Base-by-base conservation (phyloP, 148 eudicot species). In the Mesembryanthemum crystallinum region DNA sequence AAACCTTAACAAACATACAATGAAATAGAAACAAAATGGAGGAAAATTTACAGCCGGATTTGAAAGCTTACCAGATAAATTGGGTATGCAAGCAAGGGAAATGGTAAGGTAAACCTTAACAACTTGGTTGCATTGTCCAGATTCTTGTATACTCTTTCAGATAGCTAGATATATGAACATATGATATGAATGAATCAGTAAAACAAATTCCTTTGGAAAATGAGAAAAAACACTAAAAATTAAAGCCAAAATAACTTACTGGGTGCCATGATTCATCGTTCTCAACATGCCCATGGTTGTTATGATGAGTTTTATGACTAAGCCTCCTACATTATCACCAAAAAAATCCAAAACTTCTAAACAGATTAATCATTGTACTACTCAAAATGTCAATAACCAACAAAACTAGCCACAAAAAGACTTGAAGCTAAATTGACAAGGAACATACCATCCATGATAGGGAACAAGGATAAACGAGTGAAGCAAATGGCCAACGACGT, bases 241-340 rank as follows among this genome's bases (percentile, higher is more conserved):
- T 5, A 18, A n/a, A 67, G 32, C 9, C 25, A 68, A n/a, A n/a
- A 30, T 30, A 72, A 70, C 89, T 84, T 80, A 91, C 92, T 3
- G 92, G 92, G 58, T 89, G 91, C 92, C 92, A 91, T 25, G 92
- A 89, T 77, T 91, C 96, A 82, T 91, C 96, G 64, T 91, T 91
- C 76, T 91, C 96, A 69, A 89, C 92, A 79, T 91, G 91, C 8
- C 96, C 96, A 84, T 91, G 96, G 83, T 91, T 91, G 80, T 83
- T 89, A 79, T 91, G 96, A 68, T 91, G 96, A 76, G 92, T 91
- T 67, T 91, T 89, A 64, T 91, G 96, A 82, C 96, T 91, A 62
- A 91, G 89, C 78, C 92, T 91, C 96, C 96, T 91, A 76, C 35
- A 80, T 33, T 8, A 77, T 64, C 72, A 67, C 59, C 55, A 73